Evolutionary conservation across 2,329 filamentous ascomycete genomes (phyloP).

Genomic region (Neodidymelliopsis sp.): DNA sequence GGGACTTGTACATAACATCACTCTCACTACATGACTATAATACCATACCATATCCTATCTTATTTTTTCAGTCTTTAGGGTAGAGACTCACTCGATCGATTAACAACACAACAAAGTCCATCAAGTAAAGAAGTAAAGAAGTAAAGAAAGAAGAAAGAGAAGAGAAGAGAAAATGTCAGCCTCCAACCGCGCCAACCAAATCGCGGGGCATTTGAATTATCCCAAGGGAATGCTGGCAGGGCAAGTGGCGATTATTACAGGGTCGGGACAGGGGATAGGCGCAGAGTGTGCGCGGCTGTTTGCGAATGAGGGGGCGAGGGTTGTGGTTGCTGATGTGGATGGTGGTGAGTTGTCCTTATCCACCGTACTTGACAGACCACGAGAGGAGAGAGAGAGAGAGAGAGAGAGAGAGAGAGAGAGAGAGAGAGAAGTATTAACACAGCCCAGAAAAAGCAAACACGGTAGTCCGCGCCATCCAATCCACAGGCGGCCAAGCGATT

Average conservation of each 20-base stretch:
- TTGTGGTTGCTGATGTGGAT: slow-evolving; percentile 85
- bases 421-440: slow-evolving; percentile 16
- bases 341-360: slow-evolving; percentile 59
- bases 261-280: slow-evolving; percentile 85
- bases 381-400: not conserved
- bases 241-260: slow-evolving; percentile 88
- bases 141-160: not conserved
- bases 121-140: not conserved
- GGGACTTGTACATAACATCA: too few relatives aligned
- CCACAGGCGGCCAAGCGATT: slow-evolving; percentile 70
- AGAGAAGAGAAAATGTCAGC: slow-evolving; percentile 29
- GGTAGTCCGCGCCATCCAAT: slow-evolving; percentile 75
- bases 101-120: too few relatives aligned
- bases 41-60: too few relatives aligned
- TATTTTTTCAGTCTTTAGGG: not conserved
- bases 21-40: too few relatives aligned
- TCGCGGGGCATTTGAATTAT: slow-evolving; percentile 81
- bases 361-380: not conserved
- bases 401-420: not conserved
- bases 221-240: slow-evolving; percentile 79
- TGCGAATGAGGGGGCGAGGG: slow-evolving; percentile 86
- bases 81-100: not conserved
- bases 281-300: slow-evolving; percentile 84
- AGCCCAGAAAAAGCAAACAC: slow-evolving; percentile 70
- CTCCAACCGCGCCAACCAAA: slow-evolving; percentile 67